Conservation (phyloP, 352 stramenopile genomes). For the Phytophthora sp. region DNA sequence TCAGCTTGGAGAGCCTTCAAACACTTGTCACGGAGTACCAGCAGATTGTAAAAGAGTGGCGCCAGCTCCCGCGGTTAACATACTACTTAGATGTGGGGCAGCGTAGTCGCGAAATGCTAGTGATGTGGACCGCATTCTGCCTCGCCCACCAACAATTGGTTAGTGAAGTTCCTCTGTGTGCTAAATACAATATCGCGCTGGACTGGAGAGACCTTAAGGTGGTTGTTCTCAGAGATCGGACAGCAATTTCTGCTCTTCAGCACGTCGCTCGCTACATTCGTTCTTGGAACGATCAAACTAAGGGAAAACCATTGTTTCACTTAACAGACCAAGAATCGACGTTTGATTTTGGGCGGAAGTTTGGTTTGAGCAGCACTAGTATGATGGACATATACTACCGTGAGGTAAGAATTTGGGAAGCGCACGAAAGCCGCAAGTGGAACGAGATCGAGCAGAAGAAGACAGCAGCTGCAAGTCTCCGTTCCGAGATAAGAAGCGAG, state of each 20-base stretch:
- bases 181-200: constrained; percentile 51
- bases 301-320: constrained; percentile 42
- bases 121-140: constrained; percentile 54
- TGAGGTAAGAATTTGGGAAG: constrained; percentile 21
- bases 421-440: constrained; percentile 16
- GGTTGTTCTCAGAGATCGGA: constrained; percentile 35
- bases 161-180: constrained; percentile 5
- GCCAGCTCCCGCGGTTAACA: constrained; percentile 8
- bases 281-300: constrained; percentile 25
- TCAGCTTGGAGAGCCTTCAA: constrained; percentile 17
- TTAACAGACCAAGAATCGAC: constrained; percentile 46
- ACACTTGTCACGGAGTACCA: constrained; percentile 24
- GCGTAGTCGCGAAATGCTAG: constrained; percentile 42
- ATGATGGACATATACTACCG: constrained; percentile 15
- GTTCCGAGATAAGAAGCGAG: constrained; percentile 5
- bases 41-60: constrained; percentile 14
- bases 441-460: constrained; percentile 25
- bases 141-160: constrained; percentile 40
- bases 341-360: constrained; percentile 36
- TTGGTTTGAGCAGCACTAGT: constrained; percentile 13
- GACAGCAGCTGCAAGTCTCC: background rate
- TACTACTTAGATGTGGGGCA: constrained; percentile 39
- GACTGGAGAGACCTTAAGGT: constrained; percentile 44
- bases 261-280: constrained; percentile 50
- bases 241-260: constrained; percentile 35